Evolutionary conservation across 768 basidiomycete genomes (phyloP).

Genomic region (Dacryopinax primogenitus): DNA sequence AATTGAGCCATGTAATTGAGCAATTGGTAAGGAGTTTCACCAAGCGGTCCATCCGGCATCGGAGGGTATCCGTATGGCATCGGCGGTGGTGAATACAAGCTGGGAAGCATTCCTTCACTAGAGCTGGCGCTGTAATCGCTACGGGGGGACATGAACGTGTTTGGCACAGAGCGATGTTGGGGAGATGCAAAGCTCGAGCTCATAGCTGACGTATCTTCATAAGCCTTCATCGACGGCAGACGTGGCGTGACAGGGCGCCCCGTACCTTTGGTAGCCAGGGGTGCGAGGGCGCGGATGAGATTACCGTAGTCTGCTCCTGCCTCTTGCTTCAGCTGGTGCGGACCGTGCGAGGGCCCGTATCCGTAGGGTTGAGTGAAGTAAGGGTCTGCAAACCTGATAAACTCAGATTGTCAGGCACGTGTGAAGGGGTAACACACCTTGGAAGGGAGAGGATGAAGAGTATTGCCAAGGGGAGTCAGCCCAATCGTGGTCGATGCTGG

Average conservation of each 20-base stretch:
- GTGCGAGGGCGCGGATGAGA: constrained; percentile 4
- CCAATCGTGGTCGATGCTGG: not conserved
- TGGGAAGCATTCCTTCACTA: not conserved
- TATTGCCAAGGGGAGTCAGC: not conserved
- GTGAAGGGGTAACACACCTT: not conserved
- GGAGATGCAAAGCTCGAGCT: constrained; percentile 4
- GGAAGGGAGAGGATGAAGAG: not conserved
- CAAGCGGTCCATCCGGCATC: not conserved
- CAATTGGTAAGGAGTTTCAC: constrained; percentile 1
- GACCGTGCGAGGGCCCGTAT: not conserved
- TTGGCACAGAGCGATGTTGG: constrained; percentile 1
- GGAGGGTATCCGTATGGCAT: not conserved
- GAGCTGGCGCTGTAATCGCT: constrained; percentile 8
- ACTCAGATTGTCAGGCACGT: not conserved
- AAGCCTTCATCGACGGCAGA: not conserved
- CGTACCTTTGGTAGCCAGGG: constrained; percentile 9
- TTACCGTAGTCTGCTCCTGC: not conserved
- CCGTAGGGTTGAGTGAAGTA: constrained; percentile 1
- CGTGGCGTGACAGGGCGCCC: not conserved
- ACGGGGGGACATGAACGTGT: constrained; percentile 3
- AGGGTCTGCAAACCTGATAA: not conserved
- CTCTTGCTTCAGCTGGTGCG: not conserved
- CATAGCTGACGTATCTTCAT: not conserved
- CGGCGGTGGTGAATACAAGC: not conserved
- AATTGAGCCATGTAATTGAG: constrained; percentile 2